Percentiles rank a stretch among this genome's conserved stretches.
Evolutionary conservation across 2,329 filamentous ascomycete species (phyloP).

Genomic region (Tricladium varicosporioides): DNA sequence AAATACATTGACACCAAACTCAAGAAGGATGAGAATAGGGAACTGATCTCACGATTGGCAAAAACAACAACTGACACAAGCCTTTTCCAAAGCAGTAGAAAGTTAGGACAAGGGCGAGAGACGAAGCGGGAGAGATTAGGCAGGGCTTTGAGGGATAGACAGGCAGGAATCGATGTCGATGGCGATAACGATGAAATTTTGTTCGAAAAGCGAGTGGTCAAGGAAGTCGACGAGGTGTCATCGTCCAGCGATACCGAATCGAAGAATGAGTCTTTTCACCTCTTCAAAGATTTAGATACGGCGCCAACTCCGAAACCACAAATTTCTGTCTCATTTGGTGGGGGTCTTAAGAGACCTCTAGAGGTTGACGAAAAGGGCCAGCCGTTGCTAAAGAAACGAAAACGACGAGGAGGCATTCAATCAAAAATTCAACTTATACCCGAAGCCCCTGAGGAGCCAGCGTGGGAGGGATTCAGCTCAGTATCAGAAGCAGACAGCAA

Average conservation of each 20-base stretch:
- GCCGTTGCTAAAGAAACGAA: slow-evolving; percentile 80
- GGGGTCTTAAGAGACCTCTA: slow-evolving; percentile 82
- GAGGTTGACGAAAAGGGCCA: slow-evolving; percentile 73
- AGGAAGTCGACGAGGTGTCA: slow-evolving; percentile 34
- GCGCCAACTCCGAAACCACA: slow-evolving; percentile 8
- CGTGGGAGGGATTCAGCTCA: slow-evolving; percentile 63
- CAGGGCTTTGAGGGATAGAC: slow-evolving; percentile 61
- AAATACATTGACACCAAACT: slow-evolving; percentile 85
- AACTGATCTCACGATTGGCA: slow-evolving; percentile 79
- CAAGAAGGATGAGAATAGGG: slow-evolving; percentile 87
- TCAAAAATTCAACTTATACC: slow-evolving; percentile 52
- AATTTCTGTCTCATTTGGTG: slow-evolving; percentile 51
- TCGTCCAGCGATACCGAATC: slow-evolving; percentile 27
- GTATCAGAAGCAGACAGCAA: slow-evolving; percentile 41
- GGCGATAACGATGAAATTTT: slow-evolving; percentile 48
- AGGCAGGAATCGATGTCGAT: slow-evolving; percentile 54
- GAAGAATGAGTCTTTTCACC: slow-evolving; percentile 8
- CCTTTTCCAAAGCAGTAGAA: slow-evolving; percentile 73
- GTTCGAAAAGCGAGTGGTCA: slow-evolving; percentile 42
- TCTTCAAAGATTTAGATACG: slow-evolving; percentile 14
- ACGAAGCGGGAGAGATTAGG: slow-evolving; percentile 68
- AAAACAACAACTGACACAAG: slow-evolving; percentile 78
- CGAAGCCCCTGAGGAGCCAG: slow-evolving; percentile 45
- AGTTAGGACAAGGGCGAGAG: slow-evolving; percentile 69
- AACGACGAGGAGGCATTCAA: slow-evolving; percentile 64